Evolutionary conservation across 2,329 filamentous ascomycete genomes (phyloP), one percentile per base, ranked within the genome.

Genomic region (Didymella exigua): DNA sequence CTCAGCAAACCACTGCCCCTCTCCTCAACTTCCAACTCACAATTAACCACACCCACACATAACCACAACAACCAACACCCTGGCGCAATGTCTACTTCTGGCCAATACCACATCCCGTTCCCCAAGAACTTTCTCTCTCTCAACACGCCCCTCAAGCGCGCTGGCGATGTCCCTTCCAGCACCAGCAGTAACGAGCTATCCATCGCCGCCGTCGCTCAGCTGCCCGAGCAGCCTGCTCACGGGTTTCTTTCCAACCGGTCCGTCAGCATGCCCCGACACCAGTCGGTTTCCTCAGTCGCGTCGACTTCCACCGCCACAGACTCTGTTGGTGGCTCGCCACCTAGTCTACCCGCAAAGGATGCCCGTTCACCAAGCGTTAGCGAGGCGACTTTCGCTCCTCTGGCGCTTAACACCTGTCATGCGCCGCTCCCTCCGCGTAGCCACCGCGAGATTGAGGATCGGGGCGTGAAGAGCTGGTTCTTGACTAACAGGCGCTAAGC

Each of bases 81-180:
- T 64, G 65, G 60, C 66, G 65, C 66, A 65, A 74, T 73, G 70
- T 69, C 70, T 69, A 64, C 66, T 49, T 63, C 60, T 47, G 60
- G 64, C 59, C 62, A 61, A 62, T 70, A 65, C 70, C 70, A 74
- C 70, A 74, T 74, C 56, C 70, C 71, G 48, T 73, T 74, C 66
- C 71, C 71, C 24, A 60, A 56, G 44, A 63, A 54, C 65, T 74
- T 72, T 61, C 68, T 74, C 63, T 62, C 70, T 48, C 66, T 74
- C 66, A 74, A 74, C 65, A 66, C 68, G 51, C 67, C 66, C 50
- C n/a, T 60, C 61, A 68, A 71, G 53, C 53, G 53, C 21, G 24
- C 42, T 56, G 43, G 53, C 53, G 47, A 45, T 51, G 37, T 38
- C 30, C 34, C 53, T 40, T 26, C 47, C 47, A 51, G 42, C 53